Evolutionary conservation across 2,329 filamentous ascomycete species (phyloP).

Genomic region (Tothia fuscella): DNA sequence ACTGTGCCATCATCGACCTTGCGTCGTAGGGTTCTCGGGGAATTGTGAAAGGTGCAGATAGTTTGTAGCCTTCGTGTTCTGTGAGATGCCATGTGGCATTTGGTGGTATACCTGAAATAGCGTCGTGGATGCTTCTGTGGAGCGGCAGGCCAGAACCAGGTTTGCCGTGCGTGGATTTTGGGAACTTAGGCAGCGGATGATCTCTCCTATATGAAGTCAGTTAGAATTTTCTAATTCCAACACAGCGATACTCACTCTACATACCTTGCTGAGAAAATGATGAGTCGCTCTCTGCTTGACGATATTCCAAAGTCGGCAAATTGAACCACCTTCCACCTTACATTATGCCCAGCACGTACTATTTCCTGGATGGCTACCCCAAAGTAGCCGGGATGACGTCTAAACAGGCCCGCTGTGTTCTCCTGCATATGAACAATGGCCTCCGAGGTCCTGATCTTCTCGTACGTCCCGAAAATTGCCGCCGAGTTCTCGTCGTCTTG

Average conservation of each 20-base stretch:
- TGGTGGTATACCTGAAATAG: not conserved
- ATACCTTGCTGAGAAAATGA: slow-evolving; percentile 7
- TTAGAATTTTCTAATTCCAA: not conserved
- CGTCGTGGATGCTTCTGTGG: slow-evolving; percentile 1
- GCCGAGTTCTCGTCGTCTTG: not conserved
- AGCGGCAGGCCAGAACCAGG: not conserved
- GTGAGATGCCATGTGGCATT: not conserved
- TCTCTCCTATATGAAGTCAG: not conserved
- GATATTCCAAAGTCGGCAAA: slow-evolving; percentile 2
- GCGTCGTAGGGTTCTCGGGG: slow-evolving; percentile 1
- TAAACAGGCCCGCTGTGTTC: slow-evolving; percentile 4
- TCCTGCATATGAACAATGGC: slow-evolving; percentile 2
- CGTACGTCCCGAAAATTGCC: not conserved
- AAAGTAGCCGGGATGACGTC: not conserved
- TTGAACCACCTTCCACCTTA: slow-evolving; percentile 4
- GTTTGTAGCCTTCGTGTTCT: too few relatives aligned
- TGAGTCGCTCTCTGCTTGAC: not conserved
- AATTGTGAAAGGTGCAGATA: not conserved
- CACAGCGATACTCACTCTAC: not conserved
- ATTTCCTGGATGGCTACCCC: not conserved
- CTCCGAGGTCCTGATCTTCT: not conserved
- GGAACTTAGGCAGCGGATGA: slow-evolving; percentile 5
- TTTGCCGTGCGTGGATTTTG: not conserved
- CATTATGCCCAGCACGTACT: slow-evolving; percentile 1
- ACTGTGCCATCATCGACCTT: not conserved